phyloP scores from a whole-genome alignment of 2,329 filamentous ascomycete species.

The Ophiocordyceps polyrhachis-furcata region DNA sequence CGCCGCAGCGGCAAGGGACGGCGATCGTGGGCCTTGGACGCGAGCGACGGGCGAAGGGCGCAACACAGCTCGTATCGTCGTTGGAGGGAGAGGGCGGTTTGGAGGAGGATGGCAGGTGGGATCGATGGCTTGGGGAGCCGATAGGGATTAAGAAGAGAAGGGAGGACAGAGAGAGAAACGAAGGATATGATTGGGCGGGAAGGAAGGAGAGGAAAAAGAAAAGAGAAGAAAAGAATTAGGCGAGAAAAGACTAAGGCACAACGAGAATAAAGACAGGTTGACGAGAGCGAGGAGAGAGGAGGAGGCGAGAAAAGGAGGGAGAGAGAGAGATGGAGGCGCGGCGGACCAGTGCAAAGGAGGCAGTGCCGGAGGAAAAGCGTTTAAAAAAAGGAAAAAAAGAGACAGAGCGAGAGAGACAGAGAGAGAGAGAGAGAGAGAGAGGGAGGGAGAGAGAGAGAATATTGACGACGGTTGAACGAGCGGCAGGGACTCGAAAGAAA shows the following conservation, averaged over 20 bases:
- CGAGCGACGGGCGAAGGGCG: neutral
- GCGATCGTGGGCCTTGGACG: constrained; percentile 2
- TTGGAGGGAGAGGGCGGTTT: neutral
- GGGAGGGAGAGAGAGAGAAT: neutral
- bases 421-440: too few relatives aligned
- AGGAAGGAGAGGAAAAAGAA: neutral
- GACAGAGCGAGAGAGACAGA: too few relatives aligned
- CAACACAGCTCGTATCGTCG: neutral
- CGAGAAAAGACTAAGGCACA: too few relatives aligned
- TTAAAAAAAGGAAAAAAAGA: neutral
- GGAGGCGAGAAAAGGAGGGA: neutral
- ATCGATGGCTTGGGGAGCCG: neutral
- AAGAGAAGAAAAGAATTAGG: neutral
- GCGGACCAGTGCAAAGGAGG: neutral
- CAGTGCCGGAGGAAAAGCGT: neutral
- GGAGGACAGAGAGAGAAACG: neutral
- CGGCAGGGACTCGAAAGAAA: constrained; percentile 3
- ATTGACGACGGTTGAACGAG: constrained; percentile 2
- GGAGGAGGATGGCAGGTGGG: too few relatives aligned
- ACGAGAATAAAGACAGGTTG: neutral
- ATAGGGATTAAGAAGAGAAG: neutral
- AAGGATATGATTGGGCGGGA: neutral
- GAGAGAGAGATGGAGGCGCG: neutral
- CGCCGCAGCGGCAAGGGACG: constrained; percentile 24
- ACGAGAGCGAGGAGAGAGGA: neutral